Base-by-base conservation (phyloP, 2,329 filamentous ascomycete species). In the Emmonsiellopsis sp. region DNA sequence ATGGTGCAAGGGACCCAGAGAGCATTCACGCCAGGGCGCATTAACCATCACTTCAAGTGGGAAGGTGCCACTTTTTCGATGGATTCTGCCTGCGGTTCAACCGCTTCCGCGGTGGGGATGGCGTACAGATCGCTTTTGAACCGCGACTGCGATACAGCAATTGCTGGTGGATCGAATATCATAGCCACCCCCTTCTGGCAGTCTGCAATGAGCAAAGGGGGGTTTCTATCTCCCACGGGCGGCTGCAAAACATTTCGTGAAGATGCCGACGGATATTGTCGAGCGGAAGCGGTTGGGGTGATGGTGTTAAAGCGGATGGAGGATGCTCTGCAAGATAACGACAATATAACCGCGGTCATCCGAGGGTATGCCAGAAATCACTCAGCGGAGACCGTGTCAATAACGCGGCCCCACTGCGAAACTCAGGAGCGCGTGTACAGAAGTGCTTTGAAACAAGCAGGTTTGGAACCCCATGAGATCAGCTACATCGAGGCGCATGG, bases 101-200 rank as follows among this genome's bases (percentile, higher is more conserved):
- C 81, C 56, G 75, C 85, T 4, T 82, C 84, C 5, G 84, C 83
- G 1, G 81, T 87, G 46, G 81, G 87, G 61, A 72, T 86, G 3
- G 78, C 79, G 13, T 89, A 85, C 70, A 84, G 83, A 3, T 81
- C 86, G 0, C 73, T 89, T 20, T 84, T 83, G 78, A 79, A 82
- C 5, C 80, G 82, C 53, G 87, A 91, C 60, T 87, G 84, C 57
- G 86, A 91, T 63, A 89, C 85, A 9, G 87, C 86, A 3, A 82
- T 87, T 42, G 84, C 86, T 3, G 87, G 87, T 56, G 87, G 87
- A 58, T 72, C 87, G 26, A 88, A 86, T 50, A 83, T 87, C 59
- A 76, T 88, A 70, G 87, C 85, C 54, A 88, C 87, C 70, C 84
- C 86, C 0, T 85, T 88, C 67, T 86, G 86, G 75, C 87, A 87